Base-by-base conservation (phyloP, 345 rosid genomes). In the Eucalyptus paniculata region DNA sequence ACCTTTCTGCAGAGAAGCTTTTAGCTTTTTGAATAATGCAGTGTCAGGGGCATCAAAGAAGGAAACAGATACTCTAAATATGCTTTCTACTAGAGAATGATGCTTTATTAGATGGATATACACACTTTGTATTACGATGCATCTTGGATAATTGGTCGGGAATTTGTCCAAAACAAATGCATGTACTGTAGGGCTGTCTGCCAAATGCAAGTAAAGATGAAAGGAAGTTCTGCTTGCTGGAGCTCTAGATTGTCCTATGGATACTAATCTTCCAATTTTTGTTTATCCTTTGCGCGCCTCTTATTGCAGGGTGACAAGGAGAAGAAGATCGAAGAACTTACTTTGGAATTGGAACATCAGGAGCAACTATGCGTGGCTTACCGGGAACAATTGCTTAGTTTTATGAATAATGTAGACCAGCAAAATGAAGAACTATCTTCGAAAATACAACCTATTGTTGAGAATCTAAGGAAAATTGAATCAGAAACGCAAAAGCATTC, bases 271-370 rank as follows among this genome's bases (percentile, higher is more conserved):
- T 37, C 56, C 34, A 9, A 50, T 72, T 44, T 34, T 24, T 30
- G 72, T 30, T 50, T 9, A 21, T 89, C 65, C 19, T 69, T 47
- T 50, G 83, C 12, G 30, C 47, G 2, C 21, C 85, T 80, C 51
- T 88, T 81, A 87, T 88, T 90, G 91, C 86, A 96, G 98, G 96
- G 93, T 49, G 96, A 94, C 89, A 96, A 95, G 90, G 97, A 95
- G 42, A 92, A 92, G 94, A 94, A 92, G 91, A 96, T 96, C 32
- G 92, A 95, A 91, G 96, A 94, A 89, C 95, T 95, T 26, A 92
- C 89, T 2, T 86, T 54, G 89, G 97, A 95, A 92, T 65, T 95
- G 90, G 93, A 92, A 90, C 95, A 9, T 87, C 97, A 94, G 50
- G 95, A 95, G 65, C 93, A 92, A 88, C 86, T 95, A 86, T 95